Evolutionary conservation across 495 filamentous ascomycete species (phyloP).

Genomic region (Astrocystis sublimbata): DNA sequence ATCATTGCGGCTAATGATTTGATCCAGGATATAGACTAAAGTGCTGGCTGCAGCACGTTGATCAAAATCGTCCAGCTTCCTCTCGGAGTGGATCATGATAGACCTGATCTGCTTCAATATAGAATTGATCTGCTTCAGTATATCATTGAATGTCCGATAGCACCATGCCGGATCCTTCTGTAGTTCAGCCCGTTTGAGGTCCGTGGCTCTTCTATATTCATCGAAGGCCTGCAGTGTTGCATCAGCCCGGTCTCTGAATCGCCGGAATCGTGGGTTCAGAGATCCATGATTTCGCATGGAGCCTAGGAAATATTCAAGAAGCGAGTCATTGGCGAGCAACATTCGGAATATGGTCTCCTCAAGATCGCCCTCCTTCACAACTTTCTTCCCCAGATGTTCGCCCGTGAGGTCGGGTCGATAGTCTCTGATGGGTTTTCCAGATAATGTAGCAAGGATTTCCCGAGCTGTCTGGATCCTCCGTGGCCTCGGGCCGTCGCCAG

Average conservation of each 20-base stretch:
- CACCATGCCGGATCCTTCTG: conserved; percentile 41
- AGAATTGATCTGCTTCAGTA: conserved; percentile 35
- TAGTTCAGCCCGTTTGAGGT: conserved; percentile 8
- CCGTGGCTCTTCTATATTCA: conserved; percentile 28
- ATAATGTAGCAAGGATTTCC: conserved; percentile 46
- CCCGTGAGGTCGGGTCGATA: conserved; percentile 44
- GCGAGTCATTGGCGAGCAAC: conserved; percentile 45
- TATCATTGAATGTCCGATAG: conserved; percentile 36
- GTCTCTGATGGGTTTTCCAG: conserved; percentile 32
- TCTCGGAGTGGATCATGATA: conserved; percentile 36
- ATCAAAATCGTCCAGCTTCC: conserved; percentile 35
- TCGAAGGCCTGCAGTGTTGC: conserved; percentile 43
- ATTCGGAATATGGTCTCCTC: conserved; percentile 51
- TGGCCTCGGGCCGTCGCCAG: conserved; percentile 34
- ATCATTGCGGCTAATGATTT: conserved; percentile 35
- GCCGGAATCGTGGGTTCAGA: conserved; percentile 42
- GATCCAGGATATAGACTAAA: conserved; percentile 41
- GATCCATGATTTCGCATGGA: conserved; percentile 39
- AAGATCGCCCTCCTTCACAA: conserved; percentile 43
- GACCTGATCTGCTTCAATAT: conserved; percentile 38
- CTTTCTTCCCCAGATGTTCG: conserved; percentile 22
- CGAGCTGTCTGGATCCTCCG: conserved; percentile 42
- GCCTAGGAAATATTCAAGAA: conserved; percentile 44
- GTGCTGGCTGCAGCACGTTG: conserved; percentile 42
- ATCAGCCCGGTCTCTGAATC: conserved; percentile 38